These are phyloP conservation scores for Amphibolis antarctica DNA, from an alignment of 106 monocot genomes.

Conservation along the genomic window DNA sequence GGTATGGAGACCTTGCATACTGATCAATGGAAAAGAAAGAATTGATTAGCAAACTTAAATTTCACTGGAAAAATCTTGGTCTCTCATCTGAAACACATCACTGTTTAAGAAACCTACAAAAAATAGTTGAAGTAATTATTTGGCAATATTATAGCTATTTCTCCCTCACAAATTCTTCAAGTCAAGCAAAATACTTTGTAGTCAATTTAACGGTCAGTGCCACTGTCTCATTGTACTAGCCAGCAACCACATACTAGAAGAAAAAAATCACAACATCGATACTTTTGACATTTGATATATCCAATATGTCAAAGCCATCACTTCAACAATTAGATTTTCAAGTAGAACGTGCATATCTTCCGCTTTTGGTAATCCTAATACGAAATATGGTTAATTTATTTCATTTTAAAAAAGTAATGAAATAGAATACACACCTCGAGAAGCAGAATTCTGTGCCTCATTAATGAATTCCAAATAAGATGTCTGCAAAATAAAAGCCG, in stretches of 20 bases:
- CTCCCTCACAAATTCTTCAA: too few relatives aligned
- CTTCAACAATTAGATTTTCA: too few relatives aligned
- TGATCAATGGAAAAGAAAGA: conserved; percentile 11
- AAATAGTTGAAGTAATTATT: too few relatives aligned
- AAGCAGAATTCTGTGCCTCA: conserved; percentile 59
- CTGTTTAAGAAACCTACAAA: too few relatives aligned
- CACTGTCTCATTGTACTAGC: too few relatives aligned
- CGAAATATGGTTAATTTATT: background rate
- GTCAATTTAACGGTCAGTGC: too few relatives aligned
- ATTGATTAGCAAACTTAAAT: background rate
- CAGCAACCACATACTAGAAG: too few relatives aligned
- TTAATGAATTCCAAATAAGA: conserved; percentile 55
- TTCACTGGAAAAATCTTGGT: background rate
- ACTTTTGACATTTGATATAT: too few relatives aligned
- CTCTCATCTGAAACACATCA: background rate
- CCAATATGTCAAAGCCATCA: too few relatives aligned
- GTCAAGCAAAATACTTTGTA: too few relatives aligned
- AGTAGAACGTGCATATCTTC: background rate
- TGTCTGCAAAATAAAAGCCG: conserved; percentile 31
- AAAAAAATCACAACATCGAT: too few relatives aligned
- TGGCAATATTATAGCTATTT: too few relatives aligned
- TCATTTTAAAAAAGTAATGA: background rate
- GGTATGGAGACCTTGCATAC: conserved; percentile 65
- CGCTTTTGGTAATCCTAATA: background rate
- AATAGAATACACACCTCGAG: conserved; percentile 43